phyloP scores from a whole-genome alignment of 2,329 filamentous ascomycete genomes.

The Nigrospora oryzae region DNA sequence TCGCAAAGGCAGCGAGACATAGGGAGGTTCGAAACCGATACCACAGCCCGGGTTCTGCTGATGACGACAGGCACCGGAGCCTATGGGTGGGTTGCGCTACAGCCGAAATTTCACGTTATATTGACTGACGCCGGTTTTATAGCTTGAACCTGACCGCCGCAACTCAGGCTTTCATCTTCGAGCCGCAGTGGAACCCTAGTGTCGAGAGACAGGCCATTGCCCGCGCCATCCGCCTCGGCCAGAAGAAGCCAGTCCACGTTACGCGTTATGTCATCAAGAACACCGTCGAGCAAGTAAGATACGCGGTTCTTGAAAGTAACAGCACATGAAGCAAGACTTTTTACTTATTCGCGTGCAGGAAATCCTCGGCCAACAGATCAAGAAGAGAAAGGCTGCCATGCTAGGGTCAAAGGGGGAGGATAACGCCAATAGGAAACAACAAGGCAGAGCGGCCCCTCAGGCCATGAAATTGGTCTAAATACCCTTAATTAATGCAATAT shows the following conservation, averaged over 20 bases:
- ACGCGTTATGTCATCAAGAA: constrained; percentile 2
- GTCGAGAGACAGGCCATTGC: constrained; percentile 3
- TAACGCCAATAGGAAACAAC: too few relatives aligned
- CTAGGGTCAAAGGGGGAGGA: too few relatives aligned
- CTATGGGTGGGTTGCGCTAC: background rate
- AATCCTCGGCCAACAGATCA: background rate
- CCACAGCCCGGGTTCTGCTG: background rate
- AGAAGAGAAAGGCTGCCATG: background rate
- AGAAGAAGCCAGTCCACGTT: constrained; percentile 1
- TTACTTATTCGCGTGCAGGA: background rate
- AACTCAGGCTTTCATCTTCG: background rate
- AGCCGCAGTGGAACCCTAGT: constrained; percentile 5
- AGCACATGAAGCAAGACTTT: background rate
- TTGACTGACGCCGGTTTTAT: background rate
- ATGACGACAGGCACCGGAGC: constrained; percentile 4
- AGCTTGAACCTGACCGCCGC: constrained; percentile 2
- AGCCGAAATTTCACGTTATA: background rate
- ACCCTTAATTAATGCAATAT: too few relatives aligned
- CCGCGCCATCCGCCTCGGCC: constrained; percentile 1
- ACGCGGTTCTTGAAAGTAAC: background rate
- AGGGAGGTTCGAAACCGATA: background rate
- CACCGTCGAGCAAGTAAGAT: constrained; percentile 4
- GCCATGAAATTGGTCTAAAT: too few relatives aligned
- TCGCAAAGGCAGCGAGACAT: background rate
- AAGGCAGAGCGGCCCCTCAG: too few relatives aligned